These are phyloP conservation scores for Poa pratensis DNA, from an alignment of 176 grass and related monocot genomes.

Conservation along the genomic window DNA sequence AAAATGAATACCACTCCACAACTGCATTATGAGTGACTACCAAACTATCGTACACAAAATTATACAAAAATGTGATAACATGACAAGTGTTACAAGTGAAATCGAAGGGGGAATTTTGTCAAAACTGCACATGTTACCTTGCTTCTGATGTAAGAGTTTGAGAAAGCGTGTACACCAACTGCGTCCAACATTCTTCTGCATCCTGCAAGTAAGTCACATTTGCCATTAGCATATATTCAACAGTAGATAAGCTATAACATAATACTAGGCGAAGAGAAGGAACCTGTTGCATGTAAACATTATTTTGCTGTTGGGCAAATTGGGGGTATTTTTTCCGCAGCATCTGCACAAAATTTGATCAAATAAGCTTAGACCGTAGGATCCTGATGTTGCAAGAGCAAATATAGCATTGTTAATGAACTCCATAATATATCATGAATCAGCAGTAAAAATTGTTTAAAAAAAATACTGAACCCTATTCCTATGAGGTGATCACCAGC, in stretches of 20 bases:
- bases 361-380: conserved; percentile 18
- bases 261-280: conserved; percentile 30
- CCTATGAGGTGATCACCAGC: background rate
- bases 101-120: conserved; percentile 13
- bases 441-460: background rate
- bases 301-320: conserved; percentile 98
- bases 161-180: conserved; percentile 95
- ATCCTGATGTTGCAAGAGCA: conserved; percentile 7
- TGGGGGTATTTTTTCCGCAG: conserved; percentile 97
- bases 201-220: conserved; percentile 57
- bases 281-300: conserved; percentile 99
- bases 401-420: background rate
- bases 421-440: conserved; percentile 8
- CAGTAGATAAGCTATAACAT: conserved; percentile 30
- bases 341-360: conserved; percentile 53
- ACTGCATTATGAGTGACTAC: conserved; percentile 14
- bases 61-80: conserved; percentile 14
- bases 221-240: conserved; percentile 35
- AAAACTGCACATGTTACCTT: conserved; percentile 63
- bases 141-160: conserved; percentile 86
- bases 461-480: background rate
- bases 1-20: conserved; percentile 1
- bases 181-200: conserved; percentile 99
- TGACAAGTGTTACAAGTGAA: background rate
- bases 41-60: background rate